These are phyloP conservation scores for Pichia sp. DNA, from an alignment of 1,139 yeast genomes.

Conservation along the genomic window DNA sequence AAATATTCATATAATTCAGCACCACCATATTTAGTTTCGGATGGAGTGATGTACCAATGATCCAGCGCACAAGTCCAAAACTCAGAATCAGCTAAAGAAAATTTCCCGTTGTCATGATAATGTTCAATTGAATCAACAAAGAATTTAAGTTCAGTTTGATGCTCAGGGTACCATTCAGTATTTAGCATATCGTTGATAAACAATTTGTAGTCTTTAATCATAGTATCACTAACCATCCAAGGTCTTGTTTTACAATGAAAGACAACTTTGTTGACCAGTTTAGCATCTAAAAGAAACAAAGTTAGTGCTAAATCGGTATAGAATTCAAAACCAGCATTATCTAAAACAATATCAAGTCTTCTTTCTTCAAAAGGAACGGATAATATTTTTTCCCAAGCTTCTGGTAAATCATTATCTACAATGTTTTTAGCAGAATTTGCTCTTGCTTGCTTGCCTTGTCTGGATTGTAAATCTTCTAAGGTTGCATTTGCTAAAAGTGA, in stretches of 20 bases:
- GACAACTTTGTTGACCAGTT: slow-evolving; percentile 54
- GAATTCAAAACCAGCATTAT: slow-evolving; percentile 92
- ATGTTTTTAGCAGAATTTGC: slow-evolving; percentile 79
- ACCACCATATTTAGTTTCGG: slow-evolving; percentile 51
- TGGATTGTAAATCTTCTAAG: slow-evolving; percentile 78
- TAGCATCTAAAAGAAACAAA: slow-evolving; percentile 67
- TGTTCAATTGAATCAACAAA: slow-evolving; percentile 45
- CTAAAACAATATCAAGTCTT: slow-evolving; percentile 80
- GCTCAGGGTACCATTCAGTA: slow-evolving; percentile 44
- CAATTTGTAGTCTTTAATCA: slow-evolving; percentile 67
- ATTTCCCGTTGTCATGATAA: slow-evolving; percentile 44
- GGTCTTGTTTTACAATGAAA: slow-evolving; percentile 89
- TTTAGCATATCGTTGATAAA: slow-evolving; percentile 55
- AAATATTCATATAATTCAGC: slow-evolving; percentile 44
- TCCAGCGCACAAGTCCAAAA: slow-evolving; percentile 83
- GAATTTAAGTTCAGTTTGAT: slow-evolving; percentile 36
- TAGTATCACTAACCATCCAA: slow-evolving; percentile 96
- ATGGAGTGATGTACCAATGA: slow-evolving; percentile 61
- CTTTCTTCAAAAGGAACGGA: slow-evolving; percentile 26
- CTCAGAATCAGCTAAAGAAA: slow-evolving; percentile 54
- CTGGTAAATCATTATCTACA: slow-evolving; percentile 63
- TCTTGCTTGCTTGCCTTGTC: slow-evolving; percentile 87
- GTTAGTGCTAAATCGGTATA: slow-evolving; percentile 79
- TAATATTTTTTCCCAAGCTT: slow-evolving; percentile 53
- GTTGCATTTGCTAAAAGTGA: slow-evolving; percentile 81